Conservation (phyloP, 768 basidiomycete genomes). For the Rhodotorula paludigena region DNA sequence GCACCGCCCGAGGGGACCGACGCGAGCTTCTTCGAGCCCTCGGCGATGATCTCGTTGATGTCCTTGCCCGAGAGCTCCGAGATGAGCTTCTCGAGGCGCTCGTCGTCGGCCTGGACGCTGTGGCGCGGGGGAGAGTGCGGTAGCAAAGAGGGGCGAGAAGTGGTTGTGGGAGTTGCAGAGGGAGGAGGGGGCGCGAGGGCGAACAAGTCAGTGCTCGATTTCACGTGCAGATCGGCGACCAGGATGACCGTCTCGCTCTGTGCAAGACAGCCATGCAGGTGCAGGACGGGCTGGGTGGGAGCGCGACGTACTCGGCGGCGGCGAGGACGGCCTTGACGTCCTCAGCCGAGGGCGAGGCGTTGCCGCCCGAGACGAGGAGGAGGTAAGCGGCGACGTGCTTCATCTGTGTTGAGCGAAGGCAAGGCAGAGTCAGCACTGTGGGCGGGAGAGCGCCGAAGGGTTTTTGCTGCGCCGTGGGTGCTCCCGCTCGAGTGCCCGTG, state of each 20-base stretch:
- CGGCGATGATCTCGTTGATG: conserved; percentile 81
- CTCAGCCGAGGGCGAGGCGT: conserved; percentile 71
- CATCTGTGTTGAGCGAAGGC: conserved; percentile 17
- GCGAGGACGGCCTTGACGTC: conserved; percentile 84
- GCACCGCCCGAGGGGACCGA: conserved; percentile 95
- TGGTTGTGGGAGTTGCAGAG: not conserved
- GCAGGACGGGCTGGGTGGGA: too few relatives aligned
- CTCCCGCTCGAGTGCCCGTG: not conserved
- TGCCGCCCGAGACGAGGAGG: conserved; percentile 91
- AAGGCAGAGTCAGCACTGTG: not conserved
- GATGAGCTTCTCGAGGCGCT: conserved; percentile 72
- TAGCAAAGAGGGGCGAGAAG: not conserved
- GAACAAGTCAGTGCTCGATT: too few relatives aligned
- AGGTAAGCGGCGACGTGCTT: conserved; percentile 58
- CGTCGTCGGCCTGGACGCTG: conserved; percentile 76
- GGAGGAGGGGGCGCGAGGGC: not conserved
- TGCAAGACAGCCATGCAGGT: too few relatives aligned
- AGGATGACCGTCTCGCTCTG: too few relatives aligned
- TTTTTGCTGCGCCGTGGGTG: not conserved
- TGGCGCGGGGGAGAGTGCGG: not conserved
- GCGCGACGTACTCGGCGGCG: conserved; percentile 57
- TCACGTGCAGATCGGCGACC: too few relatives aligned
- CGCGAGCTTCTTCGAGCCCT: conserved; percentile 86
- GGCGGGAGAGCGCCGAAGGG: not conserved
- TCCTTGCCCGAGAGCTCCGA: conserved; percentile 88